A percentile compares a stretch with the other conserved stretches of the same genome.
Evolutionary conservation across 441 rosid genomes (phyloP).

Genomic region (Bruguiera hainesii): DNA sequence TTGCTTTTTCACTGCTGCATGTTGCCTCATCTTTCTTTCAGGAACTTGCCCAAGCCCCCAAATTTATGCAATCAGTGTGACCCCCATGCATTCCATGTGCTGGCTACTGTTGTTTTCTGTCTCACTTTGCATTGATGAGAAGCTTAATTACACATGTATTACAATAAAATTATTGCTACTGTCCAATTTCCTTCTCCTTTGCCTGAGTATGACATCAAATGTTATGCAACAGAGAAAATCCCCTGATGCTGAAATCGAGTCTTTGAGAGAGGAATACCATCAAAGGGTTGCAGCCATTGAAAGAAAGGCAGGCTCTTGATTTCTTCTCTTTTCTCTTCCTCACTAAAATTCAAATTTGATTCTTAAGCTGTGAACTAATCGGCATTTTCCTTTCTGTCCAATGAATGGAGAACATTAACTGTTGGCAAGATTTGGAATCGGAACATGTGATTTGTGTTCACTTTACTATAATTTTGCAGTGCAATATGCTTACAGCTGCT

Average conservation of each 20-base stretch:
- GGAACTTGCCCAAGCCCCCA: not conserved
- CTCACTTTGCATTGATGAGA: not conserved
- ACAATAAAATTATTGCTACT: not conserved
- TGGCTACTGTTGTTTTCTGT: not conserved
- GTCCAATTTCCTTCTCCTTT: not conserved
- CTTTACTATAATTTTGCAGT: not conserved
- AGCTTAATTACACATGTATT: constrained; percentile 6
- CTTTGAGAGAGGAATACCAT: constrained; percentile 97
- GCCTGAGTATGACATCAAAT: constrained; percentile 13
- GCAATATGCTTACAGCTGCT: not conserved
- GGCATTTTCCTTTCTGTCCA: not conserved
- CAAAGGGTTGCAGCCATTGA: constrained; percentile 95
- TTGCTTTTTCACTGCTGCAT: not conserved
- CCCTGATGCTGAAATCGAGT: constrained; percentile 88
- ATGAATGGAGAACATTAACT: not conserved
- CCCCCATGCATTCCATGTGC: not conserved
- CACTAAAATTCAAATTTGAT: not conserved
- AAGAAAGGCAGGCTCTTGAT: constrained; percentile 59
- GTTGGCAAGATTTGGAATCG: too few relatives aligned
- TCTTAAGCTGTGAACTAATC: not conserved
- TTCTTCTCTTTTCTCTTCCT: constrained; percentile 7
- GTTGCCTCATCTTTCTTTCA: not conserved
- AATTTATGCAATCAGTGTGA: not conserved
- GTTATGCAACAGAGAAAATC: constrained; percentile 74
- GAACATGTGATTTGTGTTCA: too few relatives aligned